phyloP scores from a whole-genome alignment of 2,329 filamentous ascomycete species.

The Ophiocordyceps camponoti-floridani region DNA sequence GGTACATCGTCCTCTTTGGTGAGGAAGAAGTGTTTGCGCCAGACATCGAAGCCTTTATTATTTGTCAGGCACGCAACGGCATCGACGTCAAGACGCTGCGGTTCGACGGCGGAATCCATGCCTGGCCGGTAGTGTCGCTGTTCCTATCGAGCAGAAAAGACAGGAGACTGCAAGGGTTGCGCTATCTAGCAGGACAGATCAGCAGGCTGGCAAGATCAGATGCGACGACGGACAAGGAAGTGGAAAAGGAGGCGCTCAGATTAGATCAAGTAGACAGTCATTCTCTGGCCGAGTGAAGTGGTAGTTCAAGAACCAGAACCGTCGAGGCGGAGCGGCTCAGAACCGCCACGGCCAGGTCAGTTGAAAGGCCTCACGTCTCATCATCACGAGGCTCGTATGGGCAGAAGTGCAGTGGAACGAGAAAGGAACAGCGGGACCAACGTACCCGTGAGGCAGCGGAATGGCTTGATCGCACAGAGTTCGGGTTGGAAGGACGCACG shows the following conservation, averaged over 20 bases:
- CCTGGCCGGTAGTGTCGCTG: constrained; percentile 60
- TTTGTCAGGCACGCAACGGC: constrained; percentile 32
- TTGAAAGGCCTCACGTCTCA: constrained; percentile 16
- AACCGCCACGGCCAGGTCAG: constrained; percentile 15
- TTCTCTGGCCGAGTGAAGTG: constrained; percentile 8
- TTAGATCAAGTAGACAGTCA: constrained; percentile 45
- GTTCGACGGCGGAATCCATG: constrained; percentile 54
- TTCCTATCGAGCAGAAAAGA: constrained; percentile 31
- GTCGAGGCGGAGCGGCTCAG: constrained; percentile 26
- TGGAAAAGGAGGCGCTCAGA: constrained; percentile 26
- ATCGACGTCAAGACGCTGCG: constrained; percentile 37
- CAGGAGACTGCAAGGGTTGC: constrained; percentile 33
- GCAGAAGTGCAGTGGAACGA: neutral
- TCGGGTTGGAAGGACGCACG: neutral
- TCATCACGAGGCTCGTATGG: neutral
- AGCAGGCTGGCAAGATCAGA: constrained; percentile 12
- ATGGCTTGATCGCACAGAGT: neutral
- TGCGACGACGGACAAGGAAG: constrained; percentile 3
- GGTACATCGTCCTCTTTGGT: constrained; percentile 55
- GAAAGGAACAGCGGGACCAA: neutral
- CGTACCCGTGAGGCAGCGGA: neutral
- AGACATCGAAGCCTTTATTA: constrained; percentile 45
- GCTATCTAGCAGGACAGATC: constrained; percentile 19
- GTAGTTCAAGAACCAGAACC: constrained; percentile 26
- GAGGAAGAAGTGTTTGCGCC: constrained; percentile 61